Conservation (phyloP, 805 yeast species). For the Starmerella etchellsii region DNA sequence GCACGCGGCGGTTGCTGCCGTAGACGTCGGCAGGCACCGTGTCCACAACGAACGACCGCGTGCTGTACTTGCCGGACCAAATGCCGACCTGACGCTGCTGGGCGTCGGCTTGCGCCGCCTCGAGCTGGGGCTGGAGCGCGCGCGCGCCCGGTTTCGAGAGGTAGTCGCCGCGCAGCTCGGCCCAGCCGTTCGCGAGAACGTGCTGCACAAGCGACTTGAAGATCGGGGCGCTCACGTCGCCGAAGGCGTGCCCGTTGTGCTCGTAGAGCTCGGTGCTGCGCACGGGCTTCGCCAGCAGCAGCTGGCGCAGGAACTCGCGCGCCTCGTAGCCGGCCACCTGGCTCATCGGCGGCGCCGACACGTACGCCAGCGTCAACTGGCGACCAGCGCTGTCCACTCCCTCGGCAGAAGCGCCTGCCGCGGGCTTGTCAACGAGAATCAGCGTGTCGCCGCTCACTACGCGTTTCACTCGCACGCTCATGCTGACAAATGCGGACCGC, state of each 20-base stretch:
- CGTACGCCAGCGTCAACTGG: conserved; percentile 48
- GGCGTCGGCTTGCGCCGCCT: conserved; percentile 36
- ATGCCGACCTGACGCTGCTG: conserved; percentile 39
- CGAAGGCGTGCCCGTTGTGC: conserved; percentile 45
- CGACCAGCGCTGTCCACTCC: conserved; percentile 43
- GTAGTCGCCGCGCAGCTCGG: conserved; percentile 46
- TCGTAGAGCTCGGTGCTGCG: conserved; percentile 47
- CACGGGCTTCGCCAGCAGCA: conserved; percentile 52
- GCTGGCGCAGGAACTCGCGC: conserved; percentile 47
- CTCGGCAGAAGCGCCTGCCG: neutral
- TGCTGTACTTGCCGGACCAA: conserved; percentile 32
- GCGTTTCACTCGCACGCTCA: conserved; percentile 50
- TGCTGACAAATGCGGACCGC: neutral
- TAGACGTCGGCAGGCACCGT: conserved; percentile 18
- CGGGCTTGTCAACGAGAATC: conserved; percentile 37
- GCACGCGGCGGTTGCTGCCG: conserved; percentile 31
- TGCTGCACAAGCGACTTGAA: conserved; percentile 47
- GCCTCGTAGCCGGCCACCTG: conserved; percentile 42
- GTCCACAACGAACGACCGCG: conserved; percentile 9
- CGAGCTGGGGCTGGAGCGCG: conserved; percentile 26
- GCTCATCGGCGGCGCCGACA: conserved; percentile 43
- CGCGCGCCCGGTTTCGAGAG: conserved; percentile 33
- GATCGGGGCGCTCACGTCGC: conserved; percentile 54
- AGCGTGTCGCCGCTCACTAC: conserved; percentile 62
- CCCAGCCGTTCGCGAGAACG: conserved; percentile 46